A percentile compares a stretch with the other conserved stretches of the same genome.
Evolutionary conservation across 208 protist genomes (phyloP).

Genomic region (Leishmania tropica): DNA sequence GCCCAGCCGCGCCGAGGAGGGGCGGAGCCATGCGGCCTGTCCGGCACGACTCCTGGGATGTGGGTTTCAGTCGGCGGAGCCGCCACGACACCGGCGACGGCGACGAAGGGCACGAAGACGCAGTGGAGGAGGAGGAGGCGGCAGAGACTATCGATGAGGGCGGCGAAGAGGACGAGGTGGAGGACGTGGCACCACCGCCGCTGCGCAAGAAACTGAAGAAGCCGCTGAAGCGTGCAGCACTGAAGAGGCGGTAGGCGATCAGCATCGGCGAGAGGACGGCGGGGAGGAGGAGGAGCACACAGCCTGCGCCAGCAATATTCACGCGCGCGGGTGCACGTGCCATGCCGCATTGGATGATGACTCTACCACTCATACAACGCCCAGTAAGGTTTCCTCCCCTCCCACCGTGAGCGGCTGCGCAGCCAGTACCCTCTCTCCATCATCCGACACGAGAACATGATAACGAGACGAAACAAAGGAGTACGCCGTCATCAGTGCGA

Average conservation of each 20-base stretch:
- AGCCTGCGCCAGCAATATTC: not conserved
- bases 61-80: slow-evolving; percentile 17
- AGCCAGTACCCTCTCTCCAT: not conserved
- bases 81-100: slow-evolving; percentile 19
- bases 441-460: not conserved
- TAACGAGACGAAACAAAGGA: too few relatives aligned
- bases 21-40: slow-evolving; percentile 32
- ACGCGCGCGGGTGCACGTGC: not conserved
- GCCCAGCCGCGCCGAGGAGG: slow-evolving; percentile 18
- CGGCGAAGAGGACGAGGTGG: slow-evolving; percentile 1
- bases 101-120: slow-evolving; percentile 14
- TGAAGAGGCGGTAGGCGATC: slow-evolving; percentile 3
- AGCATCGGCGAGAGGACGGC: not conserved
- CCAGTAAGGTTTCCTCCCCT: not conserved
- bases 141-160: slow-evolving; percentile 16
- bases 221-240: slow-evolving; percentile 31
- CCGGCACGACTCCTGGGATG: slow-evolving; percentile 60
- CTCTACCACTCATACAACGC: not conserved
- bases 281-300: not conserved
- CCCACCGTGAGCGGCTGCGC: too few relatives aligned
- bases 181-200: slow-evolving; percentile 22
- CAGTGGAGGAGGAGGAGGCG: slow-evolving; percentile 24
- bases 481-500: not conserved
- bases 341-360: not conserved
- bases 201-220: slow-evolving; percentile 45